Base-by-base conservation (phyloP, 2,329 filamentous ascomycete genomes). In the Fusarium sp. region DNA sequence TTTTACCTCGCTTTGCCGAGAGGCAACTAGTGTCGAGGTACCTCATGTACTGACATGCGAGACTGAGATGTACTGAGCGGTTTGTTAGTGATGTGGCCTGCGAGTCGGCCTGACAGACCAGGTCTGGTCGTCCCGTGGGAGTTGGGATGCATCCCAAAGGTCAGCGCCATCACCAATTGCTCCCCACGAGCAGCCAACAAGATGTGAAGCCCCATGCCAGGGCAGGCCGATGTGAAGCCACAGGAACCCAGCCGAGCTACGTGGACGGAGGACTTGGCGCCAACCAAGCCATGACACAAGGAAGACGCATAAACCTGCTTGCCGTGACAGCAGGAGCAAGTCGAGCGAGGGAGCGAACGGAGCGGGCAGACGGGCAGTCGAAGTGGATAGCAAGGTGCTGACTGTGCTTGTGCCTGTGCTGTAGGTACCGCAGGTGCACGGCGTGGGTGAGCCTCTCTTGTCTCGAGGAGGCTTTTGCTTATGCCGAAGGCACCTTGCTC, bases 281-380 rank as follows among this genome's bases (percentile, higher is more conserved):
- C 70, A 75, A 70, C 54, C 52, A 58, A 63, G 69, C 58, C 64
- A 76, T 68, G 68, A 50, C 65, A 73, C 59, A 68, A 65, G 35
- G 65, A 76, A 76, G 57, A 58, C 50, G 69, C 70, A 76, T 66
- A 71, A 68, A 68, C 67, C 69, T 74, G 68, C 72, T 72, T 70
- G 63, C 42, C 68, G 59, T 68, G 63, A 62, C 70, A 69, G 64
- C 33, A 72, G 63, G 36, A 58, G 54, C 33, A 61, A 20, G 63
- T 52, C 54, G 22, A 73, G 65, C 59, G 40, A 65, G 65, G 52
- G 38, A 65, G 50, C 27, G 52, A 18, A 61, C 40, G 33, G 22
- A 72, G 65, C 62, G 45, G 66, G 58, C 35, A 58, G 29, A 31
- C 6, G 18, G 18, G 16, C 27, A 54, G 27, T 20, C 47, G 27